Evolutionary conservation across 495 filamentous ascomycete genomes (phyloP).

Genomic region (Penicillium cataractarum): DNA sequence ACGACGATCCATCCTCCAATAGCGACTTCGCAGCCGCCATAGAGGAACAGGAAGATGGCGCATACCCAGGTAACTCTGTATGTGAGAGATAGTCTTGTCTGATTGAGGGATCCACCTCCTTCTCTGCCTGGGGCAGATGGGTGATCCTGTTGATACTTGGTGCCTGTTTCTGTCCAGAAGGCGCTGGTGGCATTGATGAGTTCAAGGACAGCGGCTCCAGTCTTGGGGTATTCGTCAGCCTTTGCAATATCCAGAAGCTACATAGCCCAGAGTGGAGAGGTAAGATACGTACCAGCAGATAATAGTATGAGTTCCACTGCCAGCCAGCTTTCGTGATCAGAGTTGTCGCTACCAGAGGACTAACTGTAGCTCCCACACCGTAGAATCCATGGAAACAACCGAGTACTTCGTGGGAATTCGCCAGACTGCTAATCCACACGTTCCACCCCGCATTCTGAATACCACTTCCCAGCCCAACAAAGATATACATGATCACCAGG

Average conservation of each 20-base stretch:
- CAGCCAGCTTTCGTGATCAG: conserved; percentile 53
- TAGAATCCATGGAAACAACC: conserved; percentile 61
- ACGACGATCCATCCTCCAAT: conserved; percentile 69
- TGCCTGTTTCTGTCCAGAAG: conserved; percentile 61
- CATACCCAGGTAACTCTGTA: conserved; percentile 68
- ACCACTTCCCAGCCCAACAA: conserved; percentile 62
- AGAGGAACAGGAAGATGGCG: conserved; percentile 69
- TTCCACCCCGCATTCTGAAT: conserved; percentile 64
- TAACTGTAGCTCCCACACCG: conserved; percentile 58
- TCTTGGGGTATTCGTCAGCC: conserved; percentile 33
- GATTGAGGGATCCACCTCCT: conserved; percentile 46
- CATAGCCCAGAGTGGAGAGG: not conserved
- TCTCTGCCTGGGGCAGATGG: conserved; percentile 20
- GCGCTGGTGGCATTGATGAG: conserved; percentile 50
- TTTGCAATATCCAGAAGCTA: not conserved
- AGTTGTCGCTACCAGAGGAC: conserved; percentile 58
- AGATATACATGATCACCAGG: conserved; percentile 54
- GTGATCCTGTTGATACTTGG: conserved; percentile 29
- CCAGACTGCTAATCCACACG: conserved; percentile 61
- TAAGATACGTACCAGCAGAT: conserved; percentile 47
- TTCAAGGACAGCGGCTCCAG: conserved; percentile 63
- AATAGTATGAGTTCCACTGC: conserved; percentile 63
- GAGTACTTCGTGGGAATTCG: conserved; percentile 57
- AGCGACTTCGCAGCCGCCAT: conserved; percentile 77
- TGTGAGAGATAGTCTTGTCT: conserved; percentile 54